phyloP scores from a whole-genome alignment of 306 rosid species.

The Purshia tridentata region DNA sequence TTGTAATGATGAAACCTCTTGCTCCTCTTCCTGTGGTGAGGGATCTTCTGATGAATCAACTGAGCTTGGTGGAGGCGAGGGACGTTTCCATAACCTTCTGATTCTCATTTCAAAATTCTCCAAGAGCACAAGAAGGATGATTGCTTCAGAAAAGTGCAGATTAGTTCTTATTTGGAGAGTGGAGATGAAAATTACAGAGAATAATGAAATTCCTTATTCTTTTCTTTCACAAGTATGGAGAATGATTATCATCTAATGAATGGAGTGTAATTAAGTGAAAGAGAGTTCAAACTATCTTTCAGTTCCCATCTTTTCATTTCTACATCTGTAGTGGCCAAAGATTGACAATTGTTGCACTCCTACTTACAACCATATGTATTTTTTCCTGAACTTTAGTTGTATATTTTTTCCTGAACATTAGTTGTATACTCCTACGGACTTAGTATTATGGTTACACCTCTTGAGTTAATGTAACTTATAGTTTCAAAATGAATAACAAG shows the following conservation, averaged over 20 bases:
- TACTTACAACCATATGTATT: background rate
- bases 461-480: background rate
- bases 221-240: background rate
- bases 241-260: background rate
- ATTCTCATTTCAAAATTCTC: conserved; percentile 1
- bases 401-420: too few species aligned
- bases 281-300: too few species aligned
- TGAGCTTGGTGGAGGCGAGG: conserved; percentile 10
- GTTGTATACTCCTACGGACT: background rate
- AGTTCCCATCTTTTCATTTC: too few species aligned
- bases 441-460: background rate
- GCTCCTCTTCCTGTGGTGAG: background rate
- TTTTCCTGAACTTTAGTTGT: too few species aligned
- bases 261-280: too few species aligned
- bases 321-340: background rate
- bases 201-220: background rate
- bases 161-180: background rate
- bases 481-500: background rate
- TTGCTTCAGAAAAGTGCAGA: background rate
- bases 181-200: background rate
- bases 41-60: conserved; percentile 3
- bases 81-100: conserved; percentile 1
- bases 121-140: background rate
- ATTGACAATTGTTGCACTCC: background rate
- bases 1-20: conserved; percentile 15